Evolutionary conservation across 208 protist genomes (phyloP).

Genomic region (Trichomonas tenax): DNA sequence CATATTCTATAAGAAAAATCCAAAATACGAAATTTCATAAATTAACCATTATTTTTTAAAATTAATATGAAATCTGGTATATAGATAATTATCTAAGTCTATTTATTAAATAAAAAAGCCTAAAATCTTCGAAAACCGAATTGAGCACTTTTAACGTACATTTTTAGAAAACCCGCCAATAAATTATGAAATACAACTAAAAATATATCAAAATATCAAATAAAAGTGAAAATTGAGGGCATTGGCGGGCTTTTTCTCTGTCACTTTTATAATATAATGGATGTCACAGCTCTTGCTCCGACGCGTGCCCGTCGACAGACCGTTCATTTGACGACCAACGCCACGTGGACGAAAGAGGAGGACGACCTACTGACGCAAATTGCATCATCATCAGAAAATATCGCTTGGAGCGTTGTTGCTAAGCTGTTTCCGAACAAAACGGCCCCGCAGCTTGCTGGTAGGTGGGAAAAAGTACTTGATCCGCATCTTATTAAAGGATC

Average conservation of each 20-base stretch:
- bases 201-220: background rate
- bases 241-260: background rate
- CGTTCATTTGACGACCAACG: background rate
- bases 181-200: background rate
- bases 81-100: no score
- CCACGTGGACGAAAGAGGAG: background rate
- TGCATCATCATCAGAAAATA: no score
- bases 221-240: background rate
- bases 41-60: no score
- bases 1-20: no score
- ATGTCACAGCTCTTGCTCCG: background rate
- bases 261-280: background rate
- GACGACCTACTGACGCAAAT: background rate
- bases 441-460: slow-evolving; percentile 90
- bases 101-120: no score
- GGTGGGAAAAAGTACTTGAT: slow-evolving; percentile 97
- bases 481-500: slow-evolving; percentile 96
- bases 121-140: no score
- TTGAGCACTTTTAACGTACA: background rate
- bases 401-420: background rate
- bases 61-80: no score
- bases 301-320: background rate
- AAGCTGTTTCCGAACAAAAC: slow-evolving; percentile 63
- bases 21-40: no score
- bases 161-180: background rate